phyloP scores from a whole-genome alignment of 2,329 filamentous ascomycete genomes.

The Fusarium longipes region DNA sequence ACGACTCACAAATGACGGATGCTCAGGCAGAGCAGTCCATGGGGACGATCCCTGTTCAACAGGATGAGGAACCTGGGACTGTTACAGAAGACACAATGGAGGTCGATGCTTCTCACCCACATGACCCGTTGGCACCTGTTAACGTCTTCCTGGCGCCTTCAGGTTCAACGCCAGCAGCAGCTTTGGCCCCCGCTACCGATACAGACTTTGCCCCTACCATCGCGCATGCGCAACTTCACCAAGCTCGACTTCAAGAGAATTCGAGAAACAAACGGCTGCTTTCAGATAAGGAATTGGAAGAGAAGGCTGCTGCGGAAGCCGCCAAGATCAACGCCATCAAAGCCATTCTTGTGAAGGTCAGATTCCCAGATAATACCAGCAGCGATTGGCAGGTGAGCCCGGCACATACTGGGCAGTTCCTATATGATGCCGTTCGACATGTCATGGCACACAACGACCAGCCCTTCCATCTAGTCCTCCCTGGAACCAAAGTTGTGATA shows the following conservation, averaged over 20 bases:
- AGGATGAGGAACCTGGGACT: constrained; percentile 6
- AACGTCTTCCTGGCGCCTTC: constrained; percentile 83
- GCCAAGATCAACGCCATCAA: constrained; percentile 74
- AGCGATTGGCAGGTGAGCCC: constrained; percentile 78
- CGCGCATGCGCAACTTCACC: constrained; percentile 79
- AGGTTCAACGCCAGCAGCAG: constrained; percentile 79
- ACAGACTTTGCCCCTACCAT: constrained; percentile 81
- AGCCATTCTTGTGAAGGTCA: constrained; percentile 79
- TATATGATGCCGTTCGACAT: constrained; percentile 79
- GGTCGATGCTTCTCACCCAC: constrained; percentile 31
- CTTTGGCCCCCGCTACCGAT: constrained; percentile 73
- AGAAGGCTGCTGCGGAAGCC: constrained; percentile 72
- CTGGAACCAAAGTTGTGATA: constrained; percentile 64
- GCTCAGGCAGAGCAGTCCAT: constrained; percentile 13
- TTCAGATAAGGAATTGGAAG: constrained; percentile 84
- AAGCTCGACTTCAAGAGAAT: constrained; percentile 70
- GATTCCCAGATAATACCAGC: constrained; percentile 87
- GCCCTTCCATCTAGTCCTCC: constrained; percentile 77
- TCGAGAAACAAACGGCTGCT: constrained; percentile 80
- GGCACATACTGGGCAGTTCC: constrained; percentile 72
- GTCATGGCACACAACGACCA: constrained; percentile 74
- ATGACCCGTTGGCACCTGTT: constrained; percentile 63
- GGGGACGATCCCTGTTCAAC: constrained; percentile 8
- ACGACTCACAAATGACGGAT: constrained; percentile 44
- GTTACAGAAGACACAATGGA: constrained; percentile 34